Base-by-base conservation (phyloP, 2,329 filamentous ascomycete genomes). In the Dothistroma septosporum region DNA sequence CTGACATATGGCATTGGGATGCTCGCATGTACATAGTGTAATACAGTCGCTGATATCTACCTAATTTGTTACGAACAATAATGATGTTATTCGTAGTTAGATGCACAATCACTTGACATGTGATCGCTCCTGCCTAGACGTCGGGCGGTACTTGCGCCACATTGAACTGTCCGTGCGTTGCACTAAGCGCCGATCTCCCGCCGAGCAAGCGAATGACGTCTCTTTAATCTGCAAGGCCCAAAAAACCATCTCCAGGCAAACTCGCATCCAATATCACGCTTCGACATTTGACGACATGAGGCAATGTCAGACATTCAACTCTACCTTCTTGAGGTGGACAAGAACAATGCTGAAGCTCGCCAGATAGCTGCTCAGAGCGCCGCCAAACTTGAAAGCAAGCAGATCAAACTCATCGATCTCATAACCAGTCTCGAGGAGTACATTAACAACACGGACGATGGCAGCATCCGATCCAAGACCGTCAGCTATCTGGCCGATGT, bases 341-440 rank as follows among this genome's bases (percentile, higher is more conserved):
- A 75, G 68, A 77, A 79, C 69, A 79, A 77, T 69, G 71, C 74
- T 54, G 79, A 80, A 66, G 79, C 79, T 28, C 70, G 71, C 57
- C 70, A 67, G 33, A 77, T 78, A 55, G 80, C 79, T 33, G 66
- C 73, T 53, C 71, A 73, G 57, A 79, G 77, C 59, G 79, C 79
- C 63, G 66, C 72, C 69, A 78, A 74, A 72, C 77, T 89, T 62
- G 81, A 86, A 70, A 78, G 74, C 67, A 85, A 83, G 65, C 78
- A 87, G 67, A 77, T 83, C 56, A 87, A 84, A 66, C 77, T 89
- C 35, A 79, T 88, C 59, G 81, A 82, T 57, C 75, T 88, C 54
- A 83, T 89, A 58, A 83, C 87, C 69, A 85, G 83, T 49, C 77
- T 88, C 33, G 84, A 84, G 21, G 85, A 87, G 72, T 88, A 87